Evolutionary conservation across 2,329 filamentous ascomycete species (phyloP).

Genomic region (Pestalotiopsis fici): DNA sequence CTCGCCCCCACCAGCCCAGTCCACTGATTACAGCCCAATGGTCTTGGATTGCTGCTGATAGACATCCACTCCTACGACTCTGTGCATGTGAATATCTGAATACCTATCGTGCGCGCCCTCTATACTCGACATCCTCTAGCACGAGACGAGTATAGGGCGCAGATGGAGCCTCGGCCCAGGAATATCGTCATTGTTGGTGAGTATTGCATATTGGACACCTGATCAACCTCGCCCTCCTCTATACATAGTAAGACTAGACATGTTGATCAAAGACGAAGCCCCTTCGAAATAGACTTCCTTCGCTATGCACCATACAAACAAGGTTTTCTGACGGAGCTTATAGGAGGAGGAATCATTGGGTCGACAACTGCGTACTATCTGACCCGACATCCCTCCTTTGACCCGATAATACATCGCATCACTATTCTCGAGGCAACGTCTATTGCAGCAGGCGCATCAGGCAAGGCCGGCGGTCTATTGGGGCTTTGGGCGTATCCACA

Average conservation of each 20-base stretch:
- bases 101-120: not conserved
- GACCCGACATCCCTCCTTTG: conserved; percentile 80
- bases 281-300: not conserved
- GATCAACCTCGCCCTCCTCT: not conserved
- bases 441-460: conserved; percentile 89
- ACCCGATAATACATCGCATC: conserved; percentile 73
- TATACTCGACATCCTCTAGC: not conserved
- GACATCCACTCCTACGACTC: not conserved
- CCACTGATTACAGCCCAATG: not conserved
- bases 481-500: conserved; percentile 89
- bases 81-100: not conserved
- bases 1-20: not conserved
- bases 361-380: conserved; percentile 90
- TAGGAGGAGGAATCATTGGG: conserved; percentile 91
- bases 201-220: conserved; percentile 19
- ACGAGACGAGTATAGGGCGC: not conserved
- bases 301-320: not conserved
- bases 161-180: conserved; percentile 11
- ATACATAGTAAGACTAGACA: not conserved
- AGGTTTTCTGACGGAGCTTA: not conserved
- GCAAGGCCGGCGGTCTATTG: conserved; percentile 90
- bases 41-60: not conserved
- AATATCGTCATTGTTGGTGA: conserved; percentile 30
- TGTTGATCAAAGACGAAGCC: not conserved
- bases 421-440: conserved; percentile 84